Percentiles rank a stretch among this genome's conserved stretches.
Evolutionary conservation across 768 basidiomycete genomes (phyloP).

Genomic region (Boletus sp.): DNA sequence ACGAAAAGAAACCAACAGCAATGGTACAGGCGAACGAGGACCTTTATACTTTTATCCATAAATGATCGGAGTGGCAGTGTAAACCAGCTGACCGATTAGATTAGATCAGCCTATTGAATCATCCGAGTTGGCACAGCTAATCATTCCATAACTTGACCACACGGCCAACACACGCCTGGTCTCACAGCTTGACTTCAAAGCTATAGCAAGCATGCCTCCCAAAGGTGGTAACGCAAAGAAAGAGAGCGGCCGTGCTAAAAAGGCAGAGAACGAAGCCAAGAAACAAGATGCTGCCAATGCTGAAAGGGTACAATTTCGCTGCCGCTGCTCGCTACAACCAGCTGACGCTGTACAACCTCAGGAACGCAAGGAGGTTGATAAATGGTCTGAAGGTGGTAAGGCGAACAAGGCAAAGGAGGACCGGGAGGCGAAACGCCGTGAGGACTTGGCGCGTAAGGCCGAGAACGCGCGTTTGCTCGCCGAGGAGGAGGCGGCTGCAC

Average conservation of each 20-base stretch:
- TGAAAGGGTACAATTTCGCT: conserved; percentile 49
- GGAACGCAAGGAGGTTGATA: conserved; percentile 70
- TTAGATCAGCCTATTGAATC: conserved; percentile 18
- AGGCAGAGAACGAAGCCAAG: conserved; percentile 86
- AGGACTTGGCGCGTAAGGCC: conserved; percentile 81
- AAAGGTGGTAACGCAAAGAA: conserved; percentile 92
- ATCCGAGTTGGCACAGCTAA: conserved; percentile 12
- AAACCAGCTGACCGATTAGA: conserved; percentile 14
- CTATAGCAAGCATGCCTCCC: conserved; percentile 62
- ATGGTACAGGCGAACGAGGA: background rate
- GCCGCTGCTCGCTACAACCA: background rate
- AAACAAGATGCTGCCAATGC: conserved; percentile 62
- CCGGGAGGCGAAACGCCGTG: conserved; percentile 76
- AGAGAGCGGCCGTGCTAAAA: conserved; percentile 85
- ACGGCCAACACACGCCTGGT: background rate
- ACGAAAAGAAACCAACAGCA: background rate
- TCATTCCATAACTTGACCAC: background rate
- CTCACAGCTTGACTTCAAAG: conserved; percentile 7
- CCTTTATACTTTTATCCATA: conserved; percentile 1
- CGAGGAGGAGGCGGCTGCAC: conserved; percentile 73
- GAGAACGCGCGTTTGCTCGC: conserved; percentile 83
- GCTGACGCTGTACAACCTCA: conserved; percentile 27
- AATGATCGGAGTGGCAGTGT: conserved; percentile 28
- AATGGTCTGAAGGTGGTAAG: conserved; percentile 71
- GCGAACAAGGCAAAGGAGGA: conserved; percentile 66